Percentiles rank a stretch among this genome's conserved stretches.
phyloP scores from a whole-genome alignment of 768 basidiomycete species.

The Leccinum aurantiacum region DNA sequence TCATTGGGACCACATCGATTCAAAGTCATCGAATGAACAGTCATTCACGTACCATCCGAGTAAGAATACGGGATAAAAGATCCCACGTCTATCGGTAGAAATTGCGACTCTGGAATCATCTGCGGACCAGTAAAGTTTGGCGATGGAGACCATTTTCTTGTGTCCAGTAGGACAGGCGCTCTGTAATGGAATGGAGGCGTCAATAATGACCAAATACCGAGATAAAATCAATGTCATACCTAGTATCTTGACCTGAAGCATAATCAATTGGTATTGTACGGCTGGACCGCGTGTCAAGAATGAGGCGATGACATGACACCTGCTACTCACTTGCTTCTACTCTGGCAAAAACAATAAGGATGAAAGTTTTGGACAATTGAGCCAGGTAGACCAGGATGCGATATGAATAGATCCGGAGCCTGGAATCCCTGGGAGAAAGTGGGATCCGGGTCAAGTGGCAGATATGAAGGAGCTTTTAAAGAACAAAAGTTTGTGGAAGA shows the following conservation, averaged over 20 bases:
- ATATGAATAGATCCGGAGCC: not conserved
- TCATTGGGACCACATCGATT: not conserved
- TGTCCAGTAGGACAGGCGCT: not conserved
- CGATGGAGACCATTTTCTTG: not conserved
- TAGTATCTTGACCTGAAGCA: not conserved
- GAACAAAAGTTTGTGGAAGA: not conserved
- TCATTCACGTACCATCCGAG: not conserved
- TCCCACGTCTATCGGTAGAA: not conserved
- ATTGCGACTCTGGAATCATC: not conserved
- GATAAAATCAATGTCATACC: not conserved
- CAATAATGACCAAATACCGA: not conserved
- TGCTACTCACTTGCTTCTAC: not conserved
- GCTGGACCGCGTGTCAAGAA: not conserved
- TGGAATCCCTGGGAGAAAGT: not conserved
- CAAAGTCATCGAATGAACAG: not conserved
- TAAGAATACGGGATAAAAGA: not conserved
- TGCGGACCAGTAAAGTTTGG: not conserved
- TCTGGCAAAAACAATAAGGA: not conserved
- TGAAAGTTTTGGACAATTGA: not conserved
- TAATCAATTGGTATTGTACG: not conserved
- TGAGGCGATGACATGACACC: not conserved
- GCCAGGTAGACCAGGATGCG: not conserved
- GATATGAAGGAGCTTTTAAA: not conserved
- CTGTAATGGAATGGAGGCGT: not conserved
- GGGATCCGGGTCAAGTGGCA: not conserved